Percentiles rank a stretch among this genome's conserved stretches.
Evolutionary conservation across 2,329 filamentous ascomycete species (phyloP).

Genomic region (Penicillium sp.): DNA sequence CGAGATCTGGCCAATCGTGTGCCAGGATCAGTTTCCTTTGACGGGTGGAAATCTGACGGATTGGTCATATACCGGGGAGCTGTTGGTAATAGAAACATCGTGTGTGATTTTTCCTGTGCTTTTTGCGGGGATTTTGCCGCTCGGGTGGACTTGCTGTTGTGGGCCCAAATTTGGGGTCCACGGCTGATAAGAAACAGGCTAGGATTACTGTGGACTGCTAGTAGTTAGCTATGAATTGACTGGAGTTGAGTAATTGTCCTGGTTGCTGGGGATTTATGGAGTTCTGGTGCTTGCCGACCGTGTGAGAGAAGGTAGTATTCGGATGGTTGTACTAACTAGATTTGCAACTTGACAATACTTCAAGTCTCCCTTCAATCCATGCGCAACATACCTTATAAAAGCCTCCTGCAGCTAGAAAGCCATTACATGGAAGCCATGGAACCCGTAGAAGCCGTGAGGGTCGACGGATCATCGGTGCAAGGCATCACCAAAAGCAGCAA

Average conservation of each 20-base stretch:
- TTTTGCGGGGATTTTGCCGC: conserved; percentile 17
- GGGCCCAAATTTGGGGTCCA: conserved; percentile 7
- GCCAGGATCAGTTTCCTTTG: background rate
- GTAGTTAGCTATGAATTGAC: background rate
- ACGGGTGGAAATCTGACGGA: conserved; percentile 7
- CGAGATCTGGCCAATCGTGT: conserved; percentile 12
- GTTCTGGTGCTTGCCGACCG: background rate
- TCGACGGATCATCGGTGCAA: conserved; percentile 11
- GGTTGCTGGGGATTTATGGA: background rate
- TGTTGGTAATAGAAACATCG: conserved; percentile 20
- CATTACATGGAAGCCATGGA: conserved; percentile 6
- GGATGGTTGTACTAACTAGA: background rate
- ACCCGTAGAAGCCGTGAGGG: background rate
- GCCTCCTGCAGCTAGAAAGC: background rate
- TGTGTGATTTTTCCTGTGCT: conserved; percentile 7
- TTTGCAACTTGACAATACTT: background rate
- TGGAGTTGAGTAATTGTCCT: background rate
- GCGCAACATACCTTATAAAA: background rate
- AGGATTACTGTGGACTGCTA: background rate
- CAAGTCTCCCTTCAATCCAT: background rate
- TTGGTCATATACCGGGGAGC: conserved; percentile 17
- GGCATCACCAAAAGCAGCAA: conserved; percentile 10
- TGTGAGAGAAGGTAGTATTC: background rate
- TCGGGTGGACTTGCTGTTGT: conserved; percentile 31
- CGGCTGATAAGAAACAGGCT: background rate